Conservation (phyloP, 495 filamentous ascomycete species). For the Talaromyces trachyspermus region DNA sequence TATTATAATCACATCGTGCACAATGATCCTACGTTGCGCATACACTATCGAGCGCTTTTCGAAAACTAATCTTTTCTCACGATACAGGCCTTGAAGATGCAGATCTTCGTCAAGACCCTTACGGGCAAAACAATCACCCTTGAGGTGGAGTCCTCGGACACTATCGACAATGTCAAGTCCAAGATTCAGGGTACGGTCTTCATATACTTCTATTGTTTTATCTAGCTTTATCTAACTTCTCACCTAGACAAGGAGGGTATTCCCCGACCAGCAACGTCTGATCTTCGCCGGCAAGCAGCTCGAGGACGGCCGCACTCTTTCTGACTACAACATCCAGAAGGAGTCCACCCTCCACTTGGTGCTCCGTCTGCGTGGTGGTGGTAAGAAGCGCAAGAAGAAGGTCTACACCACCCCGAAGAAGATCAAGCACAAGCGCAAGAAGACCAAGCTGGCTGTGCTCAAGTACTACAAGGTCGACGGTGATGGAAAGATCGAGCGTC, state of each 20-base stretch:
- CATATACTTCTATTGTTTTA: no score
- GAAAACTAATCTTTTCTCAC: constrained; percentile 7
- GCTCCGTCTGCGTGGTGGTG: constrained; percentile 90
- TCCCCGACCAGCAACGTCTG: constrained; percentile 98
- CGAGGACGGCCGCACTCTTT: constrained; percentile 97
- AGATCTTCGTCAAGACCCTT: constrained; percentile 99
- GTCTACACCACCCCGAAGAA: constrained; percentile 99
- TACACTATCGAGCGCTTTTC: background rate
- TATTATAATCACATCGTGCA: no score
- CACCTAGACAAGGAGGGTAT: constrained; percentile 97
- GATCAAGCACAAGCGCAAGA: constrained; percentile 99
- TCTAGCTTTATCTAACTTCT: background rate
- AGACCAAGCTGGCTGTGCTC: constrained; percentile 98
- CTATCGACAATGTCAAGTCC: constrained; percentile 99
- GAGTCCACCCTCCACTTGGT: constrained; percentile 98
- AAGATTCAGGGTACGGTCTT: constrained; percentile 61
- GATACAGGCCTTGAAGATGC: constrained; percentile 63
- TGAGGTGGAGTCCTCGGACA: constrained; percentile 99
- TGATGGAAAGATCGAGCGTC: constrained; percentile 99
- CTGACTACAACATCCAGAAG: constrained; percentile 99
- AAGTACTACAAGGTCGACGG: constrained; percentile 99
- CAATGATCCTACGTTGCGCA: background rate
- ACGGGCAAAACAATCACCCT: constrained; percentile 99
- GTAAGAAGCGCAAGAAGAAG: constrained; percentile 99
- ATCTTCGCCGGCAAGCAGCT: constrained; percentile 99